These are phyloP conservation scores for Athelia sp. DNA, from an alignment of 1,284 basidiomycete species.

Conservation along the genomic window DNA sequence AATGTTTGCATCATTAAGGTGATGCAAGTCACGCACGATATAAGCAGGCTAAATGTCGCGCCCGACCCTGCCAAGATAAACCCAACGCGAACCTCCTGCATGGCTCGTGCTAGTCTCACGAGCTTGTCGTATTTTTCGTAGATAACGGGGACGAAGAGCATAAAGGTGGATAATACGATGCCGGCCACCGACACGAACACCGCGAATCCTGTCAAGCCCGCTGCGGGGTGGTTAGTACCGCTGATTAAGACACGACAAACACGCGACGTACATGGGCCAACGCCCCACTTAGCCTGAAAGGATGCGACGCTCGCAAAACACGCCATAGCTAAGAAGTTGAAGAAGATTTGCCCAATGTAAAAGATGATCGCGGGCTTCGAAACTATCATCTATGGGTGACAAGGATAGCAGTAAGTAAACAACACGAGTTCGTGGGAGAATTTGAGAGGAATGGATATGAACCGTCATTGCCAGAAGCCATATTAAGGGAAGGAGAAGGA, in stretches of 20 bases:
- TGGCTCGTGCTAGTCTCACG: conserved; percentile 67
- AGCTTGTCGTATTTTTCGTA: conserved; percentile 86
- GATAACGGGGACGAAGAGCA: conserved; percentile 73
- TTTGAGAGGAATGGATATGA: conserved; percentile 24
- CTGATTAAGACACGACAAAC: conserved; percentile 4
- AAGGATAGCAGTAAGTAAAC: conserved; percentile 10
- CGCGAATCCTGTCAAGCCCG: conserved; percentile 82
- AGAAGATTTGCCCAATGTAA: conserved; percentile 73
- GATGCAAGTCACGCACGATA: conserved; percentile 58
- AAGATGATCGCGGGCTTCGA: conserved; percentile 76
- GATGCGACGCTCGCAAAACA: conserved; percentile 82
- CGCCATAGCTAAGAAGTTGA: conserved; percentile 85
- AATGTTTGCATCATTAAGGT: no score
- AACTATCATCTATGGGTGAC: conserved; percentile 65
- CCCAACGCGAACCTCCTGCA: conserved; percentile 74
- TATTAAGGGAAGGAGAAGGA: conserved; percentile 56
- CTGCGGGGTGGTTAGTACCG: conserved; percentile 34
- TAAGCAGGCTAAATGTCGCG: conserved; percentile 59
- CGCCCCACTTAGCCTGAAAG: conserved; percentile 79
- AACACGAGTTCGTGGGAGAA: conserved; percentile 5
- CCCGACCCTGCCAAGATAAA: conserved; percentile 78
- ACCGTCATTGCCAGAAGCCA: conserved; percentile 67
- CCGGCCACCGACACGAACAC: conserved; percentile 70
- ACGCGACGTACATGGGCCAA: conserved; percentile 73
- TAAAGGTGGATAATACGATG: conserved; percentile 66